Evolutionary conservation across 1,139 yeast genomes (phyloP), one percentile per base, ranked within the genome.

Genomic region (Groenewaldozyma sp.): DNA sequence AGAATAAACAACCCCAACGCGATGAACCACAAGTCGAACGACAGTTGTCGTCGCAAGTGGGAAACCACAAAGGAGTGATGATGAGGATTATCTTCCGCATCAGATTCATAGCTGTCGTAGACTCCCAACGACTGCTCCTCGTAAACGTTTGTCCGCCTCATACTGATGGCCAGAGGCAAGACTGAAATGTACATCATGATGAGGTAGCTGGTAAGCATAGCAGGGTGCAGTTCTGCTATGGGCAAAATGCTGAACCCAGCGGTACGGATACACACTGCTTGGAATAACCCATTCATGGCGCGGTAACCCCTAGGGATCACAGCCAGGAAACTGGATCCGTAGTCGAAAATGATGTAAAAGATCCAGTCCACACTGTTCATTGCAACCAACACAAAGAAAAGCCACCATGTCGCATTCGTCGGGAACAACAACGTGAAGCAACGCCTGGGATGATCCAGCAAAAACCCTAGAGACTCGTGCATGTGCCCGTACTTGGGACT

Each of bases 171-270:
- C 54, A 91, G 67, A 0, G 99, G 99, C 55, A 88, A 68, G 37
- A 91, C 96, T 4, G 97, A 88, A 24, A 93, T 86, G 64, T 93
- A 91, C 98, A 91, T 91, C 97, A 91, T 88, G 47, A 91, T 71
- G 78, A 87, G 73, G 59, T 93, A 93, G 53, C 94, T 79, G 31
- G 91, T 94, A 59, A 86, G 95, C 35, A 91, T 83, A 0, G 95
- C 94, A 0, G 96, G 91, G 54, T 88, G 94, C 39, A 91, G 66
- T 34, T 62, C 58, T 3, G 84, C 66, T 32, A 91, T 62, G 58
- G 81, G 77, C 24, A 88, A 73, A 28, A 82, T 79, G 0, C 82
- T 53, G 50, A 88, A 81, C 0, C 99, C 99, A 0, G 95, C 95
- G 0, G 98, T 91, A 64, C 99, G 75, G 0, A 97, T 87, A 41